Percentiles rank a stretch among this genome's conserved stretches.
Evolutionary conservation across 2,329 filamentous ascomycete species (phyloP).

Genomic region (Nemania abortiva): DNA sequence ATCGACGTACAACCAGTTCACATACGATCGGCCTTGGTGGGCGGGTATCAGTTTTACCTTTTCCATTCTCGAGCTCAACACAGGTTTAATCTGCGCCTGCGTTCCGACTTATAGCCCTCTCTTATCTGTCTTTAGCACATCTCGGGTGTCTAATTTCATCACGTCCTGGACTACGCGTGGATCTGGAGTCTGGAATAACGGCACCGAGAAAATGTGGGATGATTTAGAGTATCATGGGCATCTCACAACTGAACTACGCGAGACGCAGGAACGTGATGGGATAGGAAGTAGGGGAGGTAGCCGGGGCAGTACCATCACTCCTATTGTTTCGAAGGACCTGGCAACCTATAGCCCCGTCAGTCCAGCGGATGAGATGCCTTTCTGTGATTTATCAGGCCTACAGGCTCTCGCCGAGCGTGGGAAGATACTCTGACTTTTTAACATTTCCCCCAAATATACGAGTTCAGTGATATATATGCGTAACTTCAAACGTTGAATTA

Average conservation of each 20-base stretch:
- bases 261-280: not conserved
- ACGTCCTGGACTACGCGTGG: constrained; percentile 37
- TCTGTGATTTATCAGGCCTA: constrained; percentile 44
- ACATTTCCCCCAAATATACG: not conserved
- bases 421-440: constrained; percentile 16
- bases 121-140: constrained; percentile 38
- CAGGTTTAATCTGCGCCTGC: constrained; percentile 50
- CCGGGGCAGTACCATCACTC: constrained; percentile 8
- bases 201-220: constrained; percentile 40
- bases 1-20: constrained; percentile 49
- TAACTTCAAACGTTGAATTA: not conserved
- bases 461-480: not conserved
- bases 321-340: constrained; percentile 34
- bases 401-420: constrained; percentile 42
- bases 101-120: constrained; percentile 48
- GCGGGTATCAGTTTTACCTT: constrained; percentile 49
- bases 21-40: constrained; percentile 50
- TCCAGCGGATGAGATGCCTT: constrained; percentile 39
- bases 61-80: constrained; percentile 50
- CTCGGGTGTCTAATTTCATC: constrained; percentile 35
- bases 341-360: constrained; percentile 33
- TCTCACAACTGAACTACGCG: constrained; percentile 3
- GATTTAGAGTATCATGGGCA: constrained; percentile 29
- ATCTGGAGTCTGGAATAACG: constrained; percentile 37
- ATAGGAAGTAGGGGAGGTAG: constrained; percentile 13